Evolutionary conservation across 768 basidiomycete species (phyloP), one percentile per base, ranked within the genome.

Genomic region (Fomitopsis serialis): DNA sequence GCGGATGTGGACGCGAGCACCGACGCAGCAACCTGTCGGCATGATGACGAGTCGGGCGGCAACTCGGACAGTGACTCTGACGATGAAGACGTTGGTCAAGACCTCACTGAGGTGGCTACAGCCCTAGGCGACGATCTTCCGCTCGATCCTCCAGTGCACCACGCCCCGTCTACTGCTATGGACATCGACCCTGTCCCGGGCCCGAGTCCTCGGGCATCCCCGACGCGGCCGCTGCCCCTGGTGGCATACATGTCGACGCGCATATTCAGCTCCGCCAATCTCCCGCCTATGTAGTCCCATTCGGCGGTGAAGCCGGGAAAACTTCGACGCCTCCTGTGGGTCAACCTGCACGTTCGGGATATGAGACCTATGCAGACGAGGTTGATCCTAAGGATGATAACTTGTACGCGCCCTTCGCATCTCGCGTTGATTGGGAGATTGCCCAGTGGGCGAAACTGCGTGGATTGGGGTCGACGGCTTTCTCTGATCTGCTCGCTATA

Each of bases 371-470:
- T 22, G 11, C 12, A 11, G 36, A 29, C 21, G 36, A n/a, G 2
- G 19, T 19, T 40, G 37, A 40, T 17, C 37, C n/a, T 22, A 2
- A 21, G 2, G 27, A n/a, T 3, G 37, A 15, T 19, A 59, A 55
- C 22, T 42, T 43, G 1, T 61, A 55, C 29, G 66, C 69, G 11
- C 75, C 70, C 0, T 77, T 77, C 57, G 15, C 21, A 0, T 71
- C 70, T 0, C 44, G 67, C 36, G 27, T 72, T 0, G 72, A 75
- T 37, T 77, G 72, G 73, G 69, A 73, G 56, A 29, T 76, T 13
- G 73, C 69, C 1, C 52, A 57, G 17, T 75, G 75, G 74, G 73
- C 70, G 0, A 76, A 75, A 50, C 54, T 71, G 0, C 60, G 63
- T 0, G 72, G 72, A 0, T 52, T 67, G 0, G 62, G 71, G 3